phyloP scores from a whole-genome alignment of 257 asterid genomes.

The Anisodus acutangulus region DNA sequence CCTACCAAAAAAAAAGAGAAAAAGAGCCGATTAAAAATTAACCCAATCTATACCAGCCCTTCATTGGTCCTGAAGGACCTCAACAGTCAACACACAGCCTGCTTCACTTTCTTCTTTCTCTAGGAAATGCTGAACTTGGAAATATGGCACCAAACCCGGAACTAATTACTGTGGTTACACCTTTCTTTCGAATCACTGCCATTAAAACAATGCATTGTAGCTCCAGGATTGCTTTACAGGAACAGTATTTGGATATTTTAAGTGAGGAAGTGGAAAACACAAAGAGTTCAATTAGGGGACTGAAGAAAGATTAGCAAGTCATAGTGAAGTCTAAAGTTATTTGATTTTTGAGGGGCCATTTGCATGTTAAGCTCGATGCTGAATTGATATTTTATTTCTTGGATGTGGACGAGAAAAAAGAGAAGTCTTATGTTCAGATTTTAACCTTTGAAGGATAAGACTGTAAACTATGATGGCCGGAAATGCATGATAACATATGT shows the following conservation, averaged over 20 bases:
- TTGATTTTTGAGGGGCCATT: not conserved
- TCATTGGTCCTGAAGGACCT: not conserved
- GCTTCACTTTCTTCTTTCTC: not conserved
- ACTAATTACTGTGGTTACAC: not conserved
- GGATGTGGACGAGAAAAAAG: not conserved
- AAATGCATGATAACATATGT: slow-evolving; percentile 8
- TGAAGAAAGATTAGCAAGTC: not conserved
- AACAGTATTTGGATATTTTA: not conserved
- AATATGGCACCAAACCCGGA: not conserved
- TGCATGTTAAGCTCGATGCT: not conserved
- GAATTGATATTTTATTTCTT: not conserved
- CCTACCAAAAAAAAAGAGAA: not conserved
- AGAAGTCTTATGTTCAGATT: not conserved
- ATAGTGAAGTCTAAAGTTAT: not conserved
- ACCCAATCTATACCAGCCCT: not conserved
- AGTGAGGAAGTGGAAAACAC: not conserved
- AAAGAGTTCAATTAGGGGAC: not conserved
- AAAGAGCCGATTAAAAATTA: not conserved
- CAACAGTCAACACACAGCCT: not conserved
- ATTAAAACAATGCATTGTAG: not conserved
- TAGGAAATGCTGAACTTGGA: not conserved
- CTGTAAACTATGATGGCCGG: not conserved
- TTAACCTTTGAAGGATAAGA: not conserved
- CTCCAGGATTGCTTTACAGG: not conserved
- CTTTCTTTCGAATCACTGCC: not conserved